phyloP scores from a whole-genome alignment of 2,329 filamentous ascomycete species.

The Xylogone sp. region DNA sequence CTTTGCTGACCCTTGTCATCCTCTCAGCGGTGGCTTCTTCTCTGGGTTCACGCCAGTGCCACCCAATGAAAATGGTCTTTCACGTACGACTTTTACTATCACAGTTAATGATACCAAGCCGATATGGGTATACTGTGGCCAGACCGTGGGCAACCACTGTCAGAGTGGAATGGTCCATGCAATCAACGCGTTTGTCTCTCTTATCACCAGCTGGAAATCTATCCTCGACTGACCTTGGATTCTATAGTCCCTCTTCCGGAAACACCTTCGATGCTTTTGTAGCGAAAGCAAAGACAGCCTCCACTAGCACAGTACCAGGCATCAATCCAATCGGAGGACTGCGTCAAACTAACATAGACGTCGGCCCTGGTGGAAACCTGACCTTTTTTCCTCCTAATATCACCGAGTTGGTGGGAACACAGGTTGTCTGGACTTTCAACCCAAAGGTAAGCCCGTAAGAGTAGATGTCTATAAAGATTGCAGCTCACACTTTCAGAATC shows the following conservation, averaged over 20 bases:
- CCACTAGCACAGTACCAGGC: slow-evolving; percentile 8
- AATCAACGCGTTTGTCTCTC: slow-evolving; percentile 36
- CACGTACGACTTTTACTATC: slow-evolving; percentile 36
- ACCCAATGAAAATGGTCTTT: slow-evolving; percentile 1
- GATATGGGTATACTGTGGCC: slow-evolving; percentile 35
- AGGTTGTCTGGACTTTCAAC: slow-evolving; percentile 25
- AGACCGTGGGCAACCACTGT: slow-evolving; percentile 32
- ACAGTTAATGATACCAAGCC: slow-evolving; percentile 36
- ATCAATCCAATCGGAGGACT: slow-evolving; percentile 31
- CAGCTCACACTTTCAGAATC: slow-evolving; percentile 23
- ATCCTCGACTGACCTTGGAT: slow-evolving; percentile 28
- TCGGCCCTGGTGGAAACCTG: slow-evolving; percentile 38
- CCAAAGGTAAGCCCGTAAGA: slow-evolving; percentile 10
- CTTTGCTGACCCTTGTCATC: slow-evolving; percentile 34
- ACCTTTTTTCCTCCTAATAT: slow-evolving; percentile 33
- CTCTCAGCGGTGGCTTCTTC: slow-evolving; percentile 50
- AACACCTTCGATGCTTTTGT: slow-evolving; percentile 34
- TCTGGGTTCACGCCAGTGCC: slow-evolving; percentile 62
- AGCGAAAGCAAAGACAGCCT: slow-evolving; percentile 18
- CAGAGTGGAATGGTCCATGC: slow-evolving; percentile 42
- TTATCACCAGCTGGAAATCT: neutral
- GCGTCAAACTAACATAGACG: slow-evolving; percentile 45
- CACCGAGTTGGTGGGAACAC: slow-evolving; percentile 19
- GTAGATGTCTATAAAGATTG: slow-evolving; percentile 13
- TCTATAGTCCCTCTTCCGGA: slow-evolving; percentile 12